These are phyloP conservation scores for Mortierella sp. DNA, from an alignment of 371 early-diverging fungal genomes.

Conservation along the genomic window DNA sequence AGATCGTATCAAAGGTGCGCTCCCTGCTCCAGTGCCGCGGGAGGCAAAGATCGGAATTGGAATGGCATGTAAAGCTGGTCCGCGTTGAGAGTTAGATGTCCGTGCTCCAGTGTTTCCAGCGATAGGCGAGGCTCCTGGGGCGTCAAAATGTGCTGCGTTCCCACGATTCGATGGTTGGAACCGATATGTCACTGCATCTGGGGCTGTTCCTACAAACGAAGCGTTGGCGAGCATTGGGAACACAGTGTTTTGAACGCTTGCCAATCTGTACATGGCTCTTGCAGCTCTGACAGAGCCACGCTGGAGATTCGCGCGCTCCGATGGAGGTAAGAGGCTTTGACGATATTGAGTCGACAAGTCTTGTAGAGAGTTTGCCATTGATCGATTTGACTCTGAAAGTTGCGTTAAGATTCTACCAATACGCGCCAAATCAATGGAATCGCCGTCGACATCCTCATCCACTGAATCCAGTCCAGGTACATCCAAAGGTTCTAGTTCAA, in stretches of 20 bases:
- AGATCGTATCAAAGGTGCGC: constrained; percentile 30
- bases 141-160: neutral
- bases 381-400: constrained; percentile 43
- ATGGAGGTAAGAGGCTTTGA: constrained; percentile 13
- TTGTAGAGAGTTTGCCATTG: constrained; percentile 46
- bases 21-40: constrained; percentile 12
- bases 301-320: constrained; percentile 34
- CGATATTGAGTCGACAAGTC: constrained; percentile 33
- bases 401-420: constrained; percentile 36
- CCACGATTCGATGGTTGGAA: constrained; percentile 26
- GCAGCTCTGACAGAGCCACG: constrained; percentile 43
- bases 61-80: constrained; percentile 5
- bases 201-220: constrained; percentile 35
- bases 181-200: constrained; percentile 35
- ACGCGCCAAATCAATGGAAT: constrained; percentile 34
- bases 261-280: constrained; percentile 51
- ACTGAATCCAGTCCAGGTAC: constrained; percentile 40
- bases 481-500: constrained; percentile 45
- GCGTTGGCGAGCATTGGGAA: constrained; percentile 57
- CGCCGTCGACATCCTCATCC: constrained; percentile 35
- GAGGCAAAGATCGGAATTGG: constrained; percentile 18
- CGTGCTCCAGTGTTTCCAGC: neutral
- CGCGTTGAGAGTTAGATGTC: constrained; percentile 5
- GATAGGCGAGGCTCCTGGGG: neutral
- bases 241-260: constrained; percentile 55